Evolutionary conservation across 2,329 filamentous ascomycete genomes (phyloP).

Genomic region (Botryotinia narcissicola): DNA sequence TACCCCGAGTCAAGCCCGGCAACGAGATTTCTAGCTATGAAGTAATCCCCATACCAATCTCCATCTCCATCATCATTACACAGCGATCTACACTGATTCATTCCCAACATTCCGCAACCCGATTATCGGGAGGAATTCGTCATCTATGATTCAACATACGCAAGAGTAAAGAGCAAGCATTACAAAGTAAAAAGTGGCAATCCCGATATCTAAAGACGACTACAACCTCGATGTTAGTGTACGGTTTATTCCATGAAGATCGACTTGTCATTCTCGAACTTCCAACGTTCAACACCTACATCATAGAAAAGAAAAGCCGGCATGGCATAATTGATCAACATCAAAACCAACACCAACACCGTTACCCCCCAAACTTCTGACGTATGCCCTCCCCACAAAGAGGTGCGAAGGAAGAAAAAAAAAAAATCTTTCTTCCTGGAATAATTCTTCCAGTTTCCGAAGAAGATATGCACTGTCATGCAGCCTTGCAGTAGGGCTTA

Average conservation of each 20-base stretch:
- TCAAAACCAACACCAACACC: background rate
- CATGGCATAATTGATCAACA: background rate
- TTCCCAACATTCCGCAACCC: background rate
- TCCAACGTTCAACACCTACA: background rate
- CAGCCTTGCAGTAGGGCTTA: slow-evolving; percentile 1
- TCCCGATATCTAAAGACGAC: background rate
- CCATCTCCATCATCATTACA: background rate
- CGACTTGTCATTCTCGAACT: background rate
- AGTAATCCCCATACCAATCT: background rate
- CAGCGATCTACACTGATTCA: background rate
- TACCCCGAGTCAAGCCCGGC: background rate
- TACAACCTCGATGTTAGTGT: background rate
- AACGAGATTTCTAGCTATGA: background rate
- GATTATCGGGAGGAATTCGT: background rate
- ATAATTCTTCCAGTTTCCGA: background rate
- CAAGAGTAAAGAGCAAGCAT: background rate
- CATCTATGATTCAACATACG: background rate
- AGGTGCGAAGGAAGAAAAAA: background rate
- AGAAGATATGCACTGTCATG: background rate
- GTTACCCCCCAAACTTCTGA: background rate
- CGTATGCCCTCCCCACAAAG: background rate
- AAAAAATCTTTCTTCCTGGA: background rate
- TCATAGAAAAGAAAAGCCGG: background rate
- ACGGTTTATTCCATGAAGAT: background rate
- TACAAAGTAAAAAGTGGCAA: background rate